phyloP scores from a whole-genome alignment of 2,329 filamentous ascomycete genomes.

The Colletotrichum gigasporum region DNA sequence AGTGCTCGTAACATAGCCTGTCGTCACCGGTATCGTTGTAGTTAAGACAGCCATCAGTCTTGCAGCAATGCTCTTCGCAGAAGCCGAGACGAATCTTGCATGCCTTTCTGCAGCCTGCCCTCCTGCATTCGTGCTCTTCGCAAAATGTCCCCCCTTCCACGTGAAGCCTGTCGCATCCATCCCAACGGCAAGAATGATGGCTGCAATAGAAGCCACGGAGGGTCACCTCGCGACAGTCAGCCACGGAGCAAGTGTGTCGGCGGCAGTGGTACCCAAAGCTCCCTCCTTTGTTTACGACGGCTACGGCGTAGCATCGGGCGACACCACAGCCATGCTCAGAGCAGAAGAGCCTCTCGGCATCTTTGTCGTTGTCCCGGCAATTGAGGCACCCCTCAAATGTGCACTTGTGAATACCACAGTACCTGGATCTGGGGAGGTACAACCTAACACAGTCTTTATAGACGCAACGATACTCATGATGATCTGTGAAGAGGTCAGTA shows the following conservation, averaged over 20 bases:
- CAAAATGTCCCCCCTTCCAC: constrained; percentile 6
- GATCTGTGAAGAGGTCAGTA: constrained; percentile 1
- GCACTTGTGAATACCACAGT: constrained; percentile 17
- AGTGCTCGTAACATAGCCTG: constrained; percentile 25
- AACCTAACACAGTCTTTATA: constrained; percentile 7
- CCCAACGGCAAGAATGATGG: constrained; percentile 14
- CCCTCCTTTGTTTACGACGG: not conserved
- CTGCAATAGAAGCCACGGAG: constrained; percentile 4
- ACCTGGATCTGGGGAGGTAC: not conserved
- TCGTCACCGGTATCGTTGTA: constrained; percentile 17
- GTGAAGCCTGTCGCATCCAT: constrained; percentile 8
- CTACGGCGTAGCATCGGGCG: constrained; percentile 16
- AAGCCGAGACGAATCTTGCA: constrained; percentile 9
- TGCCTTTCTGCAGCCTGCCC: not conserved
- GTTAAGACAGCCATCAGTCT: constrained; percentile 22
- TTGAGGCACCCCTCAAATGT: constrained; percentile 21
- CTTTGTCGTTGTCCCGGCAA: constrained; percentile 20
- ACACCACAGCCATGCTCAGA: constrained; percentile 20
- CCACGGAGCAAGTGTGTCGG: constrained; percentile 17
- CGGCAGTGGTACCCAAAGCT: constrained; percentile 17
- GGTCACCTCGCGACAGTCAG: constrained; percentile 15
- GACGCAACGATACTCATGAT: not conserved
- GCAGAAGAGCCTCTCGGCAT: constrained; percentile 17
- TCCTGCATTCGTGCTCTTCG: constrained; percentile 22
- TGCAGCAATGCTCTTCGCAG: constrained; percentile 27